These are phyloP conservation scores for Colletotrichum sp. DNA, from an alignment of 2,329 filamentous ascomycete species.

Conservation along the genomic window DNA sequence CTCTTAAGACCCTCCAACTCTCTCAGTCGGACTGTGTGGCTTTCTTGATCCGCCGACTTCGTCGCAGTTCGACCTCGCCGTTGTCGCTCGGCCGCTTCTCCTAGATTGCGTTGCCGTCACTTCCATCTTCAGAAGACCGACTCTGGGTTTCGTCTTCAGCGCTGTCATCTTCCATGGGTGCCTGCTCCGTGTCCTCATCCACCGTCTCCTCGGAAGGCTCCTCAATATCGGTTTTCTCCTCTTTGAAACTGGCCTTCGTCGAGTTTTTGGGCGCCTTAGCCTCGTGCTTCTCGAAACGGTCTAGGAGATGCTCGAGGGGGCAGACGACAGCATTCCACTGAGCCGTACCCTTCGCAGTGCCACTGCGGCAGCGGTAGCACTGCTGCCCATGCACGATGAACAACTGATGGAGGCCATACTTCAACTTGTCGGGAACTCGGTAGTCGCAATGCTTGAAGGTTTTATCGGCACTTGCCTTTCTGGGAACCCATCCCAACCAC, in stretches of 20 bases:
- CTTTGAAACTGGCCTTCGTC: background rate
- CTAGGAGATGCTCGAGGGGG: constrained; percentile 46
- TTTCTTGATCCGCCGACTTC: background rate
- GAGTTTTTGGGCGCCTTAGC: constrained; percentile 23
- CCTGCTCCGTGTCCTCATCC: background rate
- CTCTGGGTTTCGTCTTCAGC: background rate
- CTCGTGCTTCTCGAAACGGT: constrained; percentile 24
- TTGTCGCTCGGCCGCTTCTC: background rate
- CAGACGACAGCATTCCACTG: constrained; percentile 63
- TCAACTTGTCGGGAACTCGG: constrained; percentile 55
- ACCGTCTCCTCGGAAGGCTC: background rate
- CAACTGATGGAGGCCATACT: constrained; percentile 61
- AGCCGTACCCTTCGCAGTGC: constrained; percentile 62
- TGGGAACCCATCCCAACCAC: constrained; percentile 62
- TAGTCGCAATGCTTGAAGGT: constrained; percentile 60
- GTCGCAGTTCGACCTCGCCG: background rate
- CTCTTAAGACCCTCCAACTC: background rate
- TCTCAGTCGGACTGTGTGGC: background rate
- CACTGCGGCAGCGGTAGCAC: constrained; percentile 51
- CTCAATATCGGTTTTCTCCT: background rate
- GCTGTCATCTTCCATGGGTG: background rate
- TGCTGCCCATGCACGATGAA: constrained; percentile 58
- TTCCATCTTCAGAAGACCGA: background rate
- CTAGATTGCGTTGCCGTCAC: background rate
- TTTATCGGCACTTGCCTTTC: constrained; percentile 47